Evolutionary conservation across 352 stramenopile genomes (phyloP).

Genomic region (Globisporangium perplexum): DNA sequence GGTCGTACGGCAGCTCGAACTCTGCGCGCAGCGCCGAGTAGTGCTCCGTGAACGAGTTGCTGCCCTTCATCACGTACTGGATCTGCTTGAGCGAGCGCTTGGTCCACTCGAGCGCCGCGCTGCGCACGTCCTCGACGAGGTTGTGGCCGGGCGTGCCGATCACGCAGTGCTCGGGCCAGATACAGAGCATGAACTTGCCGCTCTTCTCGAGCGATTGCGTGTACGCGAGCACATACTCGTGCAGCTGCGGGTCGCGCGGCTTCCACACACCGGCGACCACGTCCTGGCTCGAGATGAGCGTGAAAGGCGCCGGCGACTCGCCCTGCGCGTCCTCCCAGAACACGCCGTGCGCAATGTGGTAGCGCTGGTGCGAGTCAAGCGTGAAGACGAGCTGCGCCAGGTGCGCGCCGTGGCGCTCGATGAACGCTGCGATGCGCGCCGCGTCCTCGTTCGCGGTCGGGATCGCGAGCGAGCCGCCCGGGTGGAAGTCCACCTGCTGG

Average conservation of each 20-base stretch:
- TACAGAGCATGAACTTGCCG: slow-evolving; percentile 89
- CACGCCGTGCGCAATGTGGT: slow-evolving; percentile 93
- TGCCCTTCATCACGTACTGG: slow-evolving; percentile 92
- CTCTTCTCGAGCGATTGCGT: slow-evolving; percentile 80
- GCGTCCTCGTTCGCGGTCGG: slow-evolving; percentile 90
- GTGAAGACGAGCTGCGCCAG: slow-evolving; percentile 92
- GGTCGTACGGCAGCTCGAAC: slow-evolving; percentile 80
- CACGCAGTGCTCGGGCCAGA: slow-evolving; percentile 98
- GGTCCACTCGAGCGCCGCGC: slow-evolving; percentile 85
- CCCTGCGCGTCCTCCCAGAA: slow-evolving; percentile 87
- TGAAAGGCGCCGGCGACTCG: slow-evolving; percentile 88
- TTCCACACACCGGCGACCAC: slow-evolving; percentile 53
- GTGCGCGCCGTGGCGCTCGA: slow-evolving; percentile 47
- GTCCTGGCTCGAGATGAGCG: slow-evolving; percentile 86
- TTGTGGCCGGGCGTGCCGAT: slow-evolving; percentile 89
- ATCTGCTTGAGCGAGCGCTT: slow-evolving; percentile 52
- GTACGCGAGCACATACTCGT: slow-evolving; percentile 90
- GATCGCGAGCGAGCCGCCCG: slow-evolving; percentile 93
- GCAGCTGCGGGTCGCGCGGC: slow-evolving; percentile 55
- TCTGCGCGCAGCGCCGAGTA: slow-evolving; percentile 94
- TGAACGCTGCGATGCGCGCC: slow-evolving; percentile 84
- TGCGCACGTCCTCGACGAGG: slow-evolving; percentile 79
- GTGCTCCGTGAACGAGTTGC: slow-evolving; percentile 95
- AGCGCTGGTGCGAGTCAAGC: slow-evolving; percentile 94
- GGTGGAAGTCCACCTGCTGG: slow-evolving; percentile 95